These are phyloP conservation scores for Colletotrichum sp. DNA, from an alignment of 2,329 filamentous ascomycete species.

Conservation along the genomic window DNA sequence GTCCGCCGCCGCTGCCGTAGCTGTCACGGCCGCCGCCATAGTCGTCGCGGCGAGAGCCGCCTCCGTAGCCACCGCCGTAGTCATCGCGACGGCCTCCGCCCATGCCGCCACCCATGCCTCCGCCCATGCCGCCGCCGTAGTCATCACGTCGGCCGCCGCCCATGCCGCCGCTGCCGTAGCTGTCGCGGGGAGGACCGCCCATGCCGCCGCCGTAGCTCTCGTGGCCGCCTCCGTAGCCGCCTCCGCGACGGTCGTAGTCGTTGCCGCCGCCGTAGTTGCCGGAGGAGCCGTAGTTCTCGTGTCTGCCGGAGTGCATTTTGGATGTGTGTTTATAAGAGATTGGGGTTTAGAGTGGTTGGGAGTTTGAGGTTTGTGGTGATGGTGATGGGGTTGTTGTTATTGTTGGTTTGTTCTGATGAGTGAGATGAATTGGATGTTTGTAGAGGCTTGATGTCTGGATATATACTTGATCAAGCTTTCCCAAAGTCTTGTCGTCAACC, in stretches of 20 bases:
- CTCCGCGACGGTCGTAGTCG: slow-evolving; percentile 2
- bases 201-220: neutral
- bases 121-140: neutral
- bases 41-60: neutral
- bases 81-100: neutral
- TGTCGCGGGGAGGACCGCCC: neutral
- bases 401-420: neutral
- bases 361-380: neutral
- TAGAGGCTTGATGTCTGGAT: neutral
- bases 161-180: neutral
- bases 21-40: neutral
- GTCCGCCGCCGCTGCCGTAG: neutral
- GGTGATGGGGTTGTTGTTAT: neutral
- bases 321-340: neutral
- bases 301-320: slow-evolving; percentile 13
- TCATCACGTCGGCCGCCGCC: neutral
- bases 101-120: neutral
- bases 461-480: slow-evolving; percentile 2
- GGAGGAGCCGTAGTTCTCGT: slow-evolving; percentile 14
- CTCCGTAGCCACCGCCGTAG: neutral
- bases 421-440: neutral
- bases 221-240: neutral
- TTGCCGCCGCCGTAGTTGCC: neutral
- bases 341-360: neutral
- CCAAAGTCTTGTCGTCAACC: neutral